These are phyloP conservation scores for Gossypium arboreum DNA, from an alignment of 345 rosid species.

Conservation along the genomic window DNA sequence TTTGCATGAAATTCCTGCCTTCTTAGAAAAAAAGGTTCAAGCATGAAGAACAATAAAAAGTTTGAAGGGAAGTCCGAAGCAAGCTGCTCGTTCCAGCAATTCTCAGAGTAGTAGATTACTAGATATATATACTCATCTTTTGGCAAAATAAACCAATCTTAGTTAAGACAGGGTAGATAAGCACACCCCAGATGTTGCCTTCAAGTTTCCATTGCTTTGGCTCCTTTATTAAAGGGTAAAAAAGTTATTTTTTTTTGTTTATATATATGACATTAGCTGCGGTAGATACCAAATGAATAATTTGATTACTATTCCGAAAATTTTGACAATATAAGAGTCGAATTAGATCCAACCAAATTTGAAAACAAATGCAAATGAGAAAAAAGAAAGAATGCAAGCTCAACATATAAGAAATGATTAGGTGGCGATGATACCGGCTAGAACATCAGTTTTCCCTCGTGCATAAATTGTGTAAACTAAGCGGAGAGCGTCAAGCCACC, in stretches of 20 bases:
- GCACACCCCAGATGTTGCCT: background rate
- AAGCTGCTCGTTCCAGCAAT: background rate
- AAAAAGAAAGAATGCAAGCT: background rate
- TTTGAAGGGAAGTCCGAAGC: too few species aligned
- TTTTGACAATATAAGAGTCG: constrained; percentile 21
- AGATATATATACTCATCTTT: background rate
- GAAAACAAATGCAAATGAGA: constrained; percentile 10
- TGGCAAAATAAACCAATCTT: background rate
- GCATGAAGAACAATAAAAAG: background rate
- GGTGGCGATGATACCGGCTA: constrained; percentile 84
- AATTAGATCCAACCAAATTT: constrained; percentile 13
- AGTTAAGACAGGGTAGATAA: background rate
- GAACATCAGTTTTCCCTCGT: constrained; percentile 80
- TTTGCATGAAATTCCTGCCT: constrained; percentile 72
- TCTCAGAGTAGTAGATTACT: background rate
- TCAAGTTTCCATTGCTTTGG: background rate
- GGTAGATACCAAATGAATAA: background rate
- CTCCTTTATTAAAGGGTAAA: background rate
- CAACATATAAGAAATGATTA: constrained; percentile 25
- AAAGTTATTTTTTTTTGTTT: too few species aligned
- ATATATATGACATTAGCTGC: background rate
- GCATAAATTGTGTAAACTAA: constrained; percentile 86
- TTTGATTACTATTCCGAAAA: constrained; percentile 11
- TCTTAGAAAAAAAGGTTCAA: constrained; percentile 27
- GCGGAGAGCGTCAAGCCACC: constrained; percentile 92